phyloP scores from a whole-genome alignment of 164 flowering plant species.

The Berberis vulgaris region DNA sequence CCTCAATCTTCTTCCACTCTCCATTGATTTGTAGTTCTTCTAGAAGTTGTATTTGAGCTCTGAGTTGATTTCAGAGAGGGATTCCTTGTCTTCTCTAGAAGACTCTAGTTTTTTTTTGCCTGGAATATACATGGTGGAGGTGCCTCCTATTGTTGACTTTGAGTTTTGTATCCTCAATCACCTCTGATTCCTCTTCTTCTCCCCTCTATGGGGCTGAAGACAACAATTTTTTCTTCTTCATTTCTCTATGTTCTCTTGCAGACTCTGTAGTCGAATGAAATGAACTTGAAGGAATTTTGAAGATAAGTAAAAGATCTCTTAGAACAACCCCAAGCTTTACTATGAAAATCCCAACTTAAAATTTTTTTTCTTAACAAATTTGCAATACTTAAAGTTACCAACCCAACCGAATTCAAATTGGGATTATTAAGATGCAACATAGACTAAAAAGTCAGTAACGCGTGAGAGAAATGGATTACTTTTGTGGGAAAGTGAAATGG shows the following conservation, averaged over 20 bases:
- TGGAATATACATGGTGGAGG: constrained; percentile 80
- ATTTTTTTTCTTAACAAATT: too few relatives aligned
- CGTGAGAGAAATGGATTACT: too few relatives aligned
- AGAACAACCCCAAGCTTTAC: too few relatives aligned
- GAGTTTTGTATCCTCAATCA: constrained; percentile 69
- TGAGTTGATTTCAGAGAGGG: constrained; percentile 62
- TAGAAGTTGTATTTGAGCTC: constrained; percentile 87
- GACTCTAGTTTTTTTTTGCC: constrained; percentile 31
- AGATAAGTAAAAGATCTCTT: too few relatives aligned
- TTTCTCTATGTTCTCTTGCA: constrained; percentile 10
- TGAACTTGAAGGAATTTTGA: neutral
- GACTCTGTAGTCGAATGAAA: neutral
- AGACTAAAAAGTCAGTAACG: too few relatives aligned
- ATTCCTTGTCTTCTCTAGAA: constrained; percentile 26
- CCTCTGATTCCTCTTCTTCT: constrained; percentile 18
- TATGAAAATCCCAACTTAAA: too few relatives aligned
- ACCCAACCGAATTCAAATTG: too few relatives aligned
- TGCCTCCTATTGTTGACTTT: constrained; percentile 58
- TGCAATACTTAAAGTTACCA: too few relatives aligned
- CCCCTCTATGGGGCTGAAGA: constrained; percentile 96
- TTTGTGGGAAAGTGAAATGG: too few relatives aligned
- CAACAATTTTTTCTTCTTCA: constrained; percentile 60
- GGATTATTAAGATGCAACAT: too few relatives aligned
- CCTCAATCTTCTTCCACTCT: too few relatives aligned
- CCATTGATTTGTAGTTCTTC: constrained; percentile 51